These are phyloP conservation scores for Paraphaeosphaeria minitans DNA, from an alignment of 2,329 filamentous ascomycete species.

Conservation along the genomic window DNA sequence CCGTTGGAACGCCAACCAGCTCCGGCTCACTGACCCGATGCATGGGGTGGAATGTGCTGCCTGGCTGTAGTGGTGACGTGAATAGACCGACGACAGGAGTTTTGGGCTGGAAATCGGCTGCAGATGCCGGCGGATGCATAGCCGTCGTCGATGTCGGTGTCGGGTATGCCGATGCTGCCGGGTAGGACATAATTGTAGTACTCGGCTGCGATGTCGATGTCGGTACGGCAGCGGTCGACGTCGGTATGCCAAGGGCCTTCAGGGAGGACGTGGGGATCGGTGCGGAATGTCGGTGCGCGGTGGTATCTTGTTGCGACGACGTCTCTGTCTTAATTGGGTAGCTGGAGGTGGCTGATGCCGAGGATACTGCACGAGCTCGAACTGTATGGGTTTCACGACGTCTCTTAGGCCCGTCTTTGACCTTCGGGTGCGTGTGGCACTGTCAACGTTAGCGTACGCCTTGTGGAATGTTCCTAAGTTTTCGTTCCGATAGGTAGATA, in stretches of 20 bases:
- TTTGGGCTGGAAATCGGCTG: constrained; percentile 17
- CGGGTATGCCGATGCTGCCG: constrained; percentile 29
- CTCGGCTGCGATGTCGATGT: constrained; percentile 31
- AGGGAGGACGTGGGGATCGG: constrained; percentile 36
- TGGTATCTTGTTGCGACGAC: constrained; percentile 19
- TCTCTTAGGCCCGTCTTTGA: constrained; percentile 50
- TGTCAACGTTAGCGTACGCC: constrained; percentile 32
- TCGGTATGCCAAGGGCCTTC: constrained; percentile 32
- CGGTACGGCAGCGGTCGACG: constrained; percentile 20
- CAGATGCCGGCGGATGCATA: constrained; percentile 21
- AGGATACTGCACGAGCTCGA: constrained; percentile 44
- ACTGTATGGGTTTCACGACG: constrained; percentile 48
- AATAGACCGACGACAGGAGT: constrained; percentile 39
- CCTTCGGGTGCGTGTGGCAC: constrained; percentile 52
- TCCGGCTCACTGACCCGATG: constrained; percentile 44
- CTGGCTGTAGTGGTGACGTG: constrained; percentile 38
- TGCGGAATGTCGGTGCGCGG: constrained; percentile 37
- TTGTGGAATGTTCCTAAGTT: constrained; percentile 13
- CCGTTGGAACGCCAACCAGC: constrained; percentile 40
- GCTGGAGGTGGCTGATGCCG: constrained; percentile 40
- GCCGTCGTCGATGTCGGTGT: constrained; percentile 32
- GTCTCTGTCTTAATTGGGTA: constrained; percentile 40
- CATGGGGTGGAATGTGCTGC: constrained; percentile 24
- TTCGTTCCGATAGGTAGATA: constrained; percentile 8
- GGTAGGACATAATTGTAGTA: constrained; percentile 20